phyloP scores from a whole-genome alignment of 2,329 filamentous ascomycete genomes.

The Ramularia endophylla region DNA sequence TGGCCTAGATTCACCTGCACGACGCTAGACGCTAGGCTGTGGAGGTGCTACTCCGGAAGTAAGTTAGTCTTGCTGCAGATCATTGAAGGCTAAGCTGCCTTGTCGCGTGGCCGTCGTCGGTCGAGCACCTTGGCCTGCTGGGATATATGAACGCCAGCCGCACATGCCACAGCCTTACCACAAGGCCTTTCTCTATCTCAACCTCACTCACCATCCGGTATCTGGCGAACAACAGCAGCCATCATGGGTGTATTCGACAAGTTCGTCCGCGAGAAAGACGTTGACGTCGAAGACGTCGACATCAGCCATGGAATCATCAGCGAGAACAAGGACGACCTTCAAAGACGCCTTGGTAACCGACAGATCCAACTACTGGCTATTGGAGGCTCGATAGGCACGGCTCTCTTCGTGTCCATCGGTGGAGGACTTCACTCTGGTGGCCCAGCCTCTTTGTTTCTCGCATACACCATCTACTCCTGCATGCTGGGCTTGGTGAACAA shows the following conservation, averaged over 20 bases:
- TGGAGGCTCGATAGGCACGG: slow-evolving; percentile 20
- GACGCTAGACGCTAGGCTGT: neutral
- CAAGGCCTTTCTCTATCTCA: neutral
- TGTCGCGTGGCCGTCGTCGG: slow-evolving; percentile 3
- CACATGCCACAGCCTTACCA: neutral
- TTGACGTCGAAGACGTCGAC: slow-evolving; percentile 10
- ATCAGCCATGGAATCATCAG: slow-evolving; percentile 19
- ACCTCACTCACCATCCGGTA: too few relatives aligned
- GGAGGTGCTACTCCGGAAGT: neutral
- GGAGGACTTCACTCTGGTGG: slow-evolving; percentile 46
- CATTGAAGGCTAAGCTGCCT: slow-evolving; percentile 1
- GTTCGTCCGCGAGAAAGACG: slow-evolving; percentile 7
- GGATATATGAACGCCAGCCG: neutral
- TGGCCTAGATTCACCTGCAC: slow-evolving; percentile 3
- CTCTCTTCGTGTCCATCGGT: slow-evolving; percentile 45
- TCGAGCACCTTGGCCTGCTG: neutral
- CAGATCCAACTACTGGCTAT: slow-evolving; percentile 30
- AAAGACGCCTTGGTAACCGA: slow-evolving; percentile 48
- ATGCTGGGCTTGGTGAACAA: slow-evolving; percentile 58
- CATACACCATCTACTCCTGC: slow-evolving; percentile 51
- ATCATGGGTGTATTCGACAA: slow-evolving; percentile 15
- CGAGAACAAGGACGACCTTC: slow-evolving; percentile 33
- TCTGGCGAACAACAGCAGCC: neutral
- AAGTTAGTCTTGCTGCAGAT: neutral
- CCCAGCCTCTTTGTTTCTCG: slow-evolving; percentile 50